phyloP scores from a whole-genome alignment of 805 yeast species.

The Candida ascalaphidarum region DNA sequence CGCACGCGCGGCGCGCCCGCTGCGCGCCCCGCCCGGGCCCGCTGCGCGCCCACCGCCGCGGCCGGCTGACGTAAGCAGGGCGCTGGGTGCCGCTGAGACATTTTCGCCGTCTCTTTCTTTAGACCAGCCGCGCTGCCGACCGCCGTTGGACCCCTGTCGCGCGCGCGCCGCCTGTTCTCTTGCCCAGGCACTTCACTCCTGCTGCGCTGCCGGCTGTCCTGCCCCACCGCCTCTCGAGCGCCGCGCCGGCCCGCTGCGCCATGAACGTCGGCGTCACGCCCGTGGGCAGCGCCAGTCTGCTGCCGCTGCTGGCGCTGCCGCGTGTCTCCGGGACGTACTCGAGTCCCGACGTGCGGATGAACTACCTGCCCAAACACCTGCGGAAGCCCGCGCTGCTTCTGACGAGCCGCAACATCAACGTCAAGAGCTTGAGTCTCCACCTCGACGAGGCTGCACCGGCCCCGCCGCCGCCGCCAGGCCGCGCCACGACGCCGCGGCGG shows the following conservation, averaged over 20 bases:
- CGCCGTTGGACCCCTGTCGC: too few relatives aligned
- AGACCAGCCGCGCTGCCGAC: too few relatives aligned
- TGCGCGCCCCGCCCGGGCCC: too few relatives aligned
- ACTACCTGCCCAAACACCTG: slow-evolving; percentile 31
- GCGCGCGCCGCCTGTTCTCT: not conserved
- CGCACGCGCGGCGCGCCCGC: too few relatives aligned
- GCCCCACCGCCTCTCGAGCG: not conserved
- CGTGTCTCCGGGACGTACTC: too few relatives aligned
- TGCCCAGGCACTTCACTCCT: not conserved
- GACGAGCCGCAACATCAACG: slow-evolving; percentile 21
- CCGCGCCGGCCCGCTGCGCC: not conserved
- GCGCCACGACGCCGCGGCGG: slow-evolving; percentile 4
- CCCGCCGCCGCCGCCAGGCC: not conserved
- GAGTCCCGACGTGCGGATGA: too few relatives aligned
- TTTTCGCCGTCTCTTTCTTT: too few relatives aligned
- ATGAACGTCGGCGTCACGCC: not conserved
- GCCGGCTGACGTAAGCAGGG: too few relatives aligned
- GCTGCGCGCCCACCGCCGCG: too few relatives aligned
- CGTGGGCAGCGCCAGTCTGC: slow-evolving; percentile 8
- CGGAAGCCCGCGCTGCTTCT: slow-evolving; percentile 18
- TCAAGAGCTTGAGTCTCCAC: slow-evolving; percentile 29
- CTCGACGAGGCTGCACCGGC: slow-evolving; percentile 4
- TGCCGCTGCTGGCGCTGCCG: too few relatives aligned
- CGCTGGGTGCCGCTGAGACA: too few relatives aligned
- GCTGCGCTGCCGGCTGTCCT: not conserved